Conservation (phyloP, 2,329 filamentous ascomycete species). For the Phialemonium atrogriseum region DNA sequence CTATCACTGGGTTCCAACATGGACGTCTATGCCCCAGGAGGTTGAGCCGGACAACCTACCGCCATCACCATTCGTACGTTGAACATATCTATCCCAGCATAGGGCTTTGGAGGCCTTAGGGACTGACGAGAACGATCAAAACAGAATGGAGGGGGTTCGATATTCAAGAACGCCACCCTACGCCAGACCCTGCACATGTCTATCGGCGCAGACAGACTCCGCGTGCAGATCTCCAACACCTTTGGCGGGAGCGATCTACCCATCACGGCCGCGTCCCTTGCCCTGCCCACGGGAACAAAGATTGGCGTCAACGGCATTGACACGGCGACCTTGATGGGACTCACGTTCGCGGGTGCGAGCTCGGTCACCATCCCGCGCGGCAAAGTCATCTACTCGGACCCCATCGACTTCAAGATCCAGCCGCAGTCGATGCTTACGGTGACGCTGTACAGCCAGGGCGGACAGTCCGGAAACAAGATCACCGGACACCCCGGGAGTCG, state of each 20-base stretch:
- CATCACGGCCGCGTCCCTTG: constrained; percentile 50
- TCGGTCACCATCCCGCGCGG: constrained; percentile 46
- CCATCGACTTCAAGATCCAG: constrained; percentile 44
- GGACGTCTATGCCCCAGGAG: constrained; percentile 59
- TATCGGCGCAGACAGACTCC: constrained; percentile 45
- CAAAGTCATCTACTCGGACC: constrained; percentile 52
- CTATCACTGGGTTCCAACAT: constrained; percentile 54
- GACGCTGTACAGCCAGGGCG: constrained; percentile 47
- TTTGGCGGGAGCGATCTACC: constrained; percentile 54
- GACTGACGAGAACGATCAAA: neutral
- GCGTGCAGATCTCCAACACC: constrained; percentile 56
- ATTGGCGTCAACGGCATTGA: constrained; percentile 47
- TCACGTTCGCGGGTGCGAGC: constrained; percentile 46
- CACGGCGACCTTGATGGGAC: constrained; percentile 36
- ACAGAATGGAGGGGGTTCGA: constrained; percentile 28
- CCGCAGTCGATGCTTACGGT: constrained; percentile 46
- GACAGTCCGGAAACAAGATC: constrained; percentile 48
- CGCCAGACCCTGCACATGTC: constrained; percentile 58
- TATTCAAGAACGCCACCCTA: constrained; percentile 55
- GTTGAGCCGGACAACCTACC: constrained; percentile 56
- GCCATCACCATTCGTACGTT: constrained; percentile 47
- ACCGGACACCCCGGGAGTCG: constrained; percentile 59
- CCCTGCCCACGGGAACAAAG: constrained; percentile 43
- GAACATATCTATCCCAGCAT: neutral
- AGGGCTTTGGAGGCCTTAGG: no score